These are phyloP conservation scores for Arthrobotrys musiformis DNA, from an alignment of 2,329 filamentous ascomycete species.

Conservation along the genomic window DNA sequence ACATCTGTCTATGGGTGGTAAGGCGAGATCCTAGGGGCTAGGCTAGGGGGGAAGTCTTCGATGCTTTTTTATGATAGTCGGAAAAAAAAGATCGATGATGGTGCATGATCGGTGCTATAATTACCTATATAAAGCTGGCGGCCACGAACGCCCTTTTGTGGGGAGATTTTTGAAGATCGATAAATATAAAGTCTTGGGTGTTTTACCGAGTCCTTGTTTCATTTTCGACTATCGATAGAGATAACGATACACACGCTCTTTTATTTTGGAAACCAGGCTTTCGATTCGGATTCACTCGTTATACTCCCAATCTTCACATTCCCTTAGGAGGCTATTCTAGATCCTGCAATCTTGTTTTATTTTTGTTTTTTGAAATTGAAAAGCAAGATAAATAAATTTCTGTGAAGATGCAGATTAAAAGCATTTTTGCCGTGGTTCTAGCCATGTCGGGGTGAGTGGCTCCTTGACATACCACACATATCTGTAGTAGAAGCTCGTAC, in stretches of 20 bases:
- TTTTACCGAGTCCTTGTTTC: not conserved
- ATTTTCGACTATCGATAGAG: slow-evolving; percentile 4
- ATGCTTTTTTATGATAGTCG: not conserved
- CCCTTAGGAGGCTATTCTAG: not conserved
- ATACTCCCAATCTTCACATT: not conserved
- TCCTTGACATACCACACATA: not conserved
- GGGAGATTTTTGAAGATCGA: not conserved
- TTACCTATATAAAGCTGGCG: not conserved
- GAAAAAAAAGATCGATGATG: not conserved
- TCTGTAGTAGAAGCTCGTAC: no score
- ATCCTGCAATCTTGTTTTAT: not conserved
- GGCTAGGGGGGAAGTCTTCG: not conserved
- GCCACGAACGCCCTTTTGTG: not conserved
- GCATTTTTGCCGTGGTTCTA: slow-evolving; percentile 2
- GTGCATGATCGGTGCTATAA: not conserved
- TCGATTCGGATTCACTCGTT: slow-evolving; percentile 14
- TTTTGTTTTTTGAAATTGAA: not conserved
- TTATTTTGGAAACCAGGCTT: not conserved
- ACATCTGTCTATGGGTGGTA: not conserved
- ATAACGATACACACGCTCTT: not conserved
- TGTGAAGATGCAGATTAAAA: not conserved
- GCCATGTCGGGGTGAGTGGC: slow-evolving; percentile 2
- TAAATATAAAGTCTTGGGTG: not conserved
- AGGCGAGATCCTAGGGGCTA: not conserved
- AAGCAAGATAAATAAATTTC: not conserved